Evolutionary conservation across 1,284 basidiomycete genomes (phyloP).

Genomic region (Cryptococcus maquisensis): DNA sequence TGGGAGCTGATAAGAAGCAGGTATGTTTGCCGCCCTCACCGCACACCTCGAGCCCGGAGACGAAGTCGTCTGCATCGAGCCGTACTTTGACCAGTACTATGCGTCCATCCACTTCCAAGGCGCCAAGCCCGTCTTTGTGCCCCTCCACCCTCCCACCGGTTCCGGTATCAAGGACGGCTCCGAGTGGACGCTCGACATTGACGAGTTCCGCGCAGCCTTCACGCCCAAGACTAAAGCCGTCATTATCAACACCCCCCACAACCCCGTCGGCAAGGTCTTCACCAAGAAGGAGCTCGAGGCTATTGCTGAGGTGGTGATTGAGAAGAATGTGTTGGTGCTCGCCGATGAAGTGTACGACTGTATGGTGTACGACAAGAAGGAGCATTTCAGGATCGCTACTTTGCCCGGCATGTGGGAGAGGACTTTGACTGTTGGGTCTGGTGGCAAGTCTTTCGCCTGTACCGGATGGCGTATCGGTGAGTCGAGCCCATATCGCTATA

Average conservation of each 20-base stretch:
- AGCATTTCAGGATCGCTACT: conserved; percentile 86
- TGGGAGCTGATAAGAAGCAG: conserved; percentile 48
- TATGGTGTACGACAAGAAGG: conserved; percentile 78
- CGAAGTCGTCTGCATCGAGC: conserved; percentile 98
- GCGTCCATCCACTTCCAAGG: conserved; percentile 89
- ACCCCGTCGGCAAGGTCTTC: conserved; percentile 95
- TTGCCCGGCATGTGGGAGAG: conserved; percentile 98
- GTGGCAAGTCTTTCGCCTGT: conserved; percentile 89
- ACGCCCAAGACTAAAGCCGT: conserved; percentile 86
- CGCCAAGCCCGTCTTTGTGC: conserved; percentile 88
- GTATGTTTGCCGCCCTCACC: conserved; percentile 82
- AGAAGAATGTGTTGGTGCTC: conserved; percentile 89
- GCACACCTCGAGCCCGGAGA: conserved; percentile 86
- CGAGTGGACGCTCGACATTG: conserved; percentile 82
- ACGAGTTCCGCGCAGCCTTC: conserved; percentile 76
- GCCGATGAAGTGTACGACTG: conserved; percentile 99
- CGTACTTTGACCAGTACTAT: conserved; percentile 95
- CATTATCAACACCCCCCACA: conserved; percentile 92
- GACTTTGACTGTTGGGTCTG: conserved; percentile 75
- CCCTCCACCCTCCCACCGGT: conserved; percentile 72
- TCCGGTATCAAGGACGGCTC: conserved; percentile 59
- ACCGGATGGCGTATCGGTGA: conserved; percentile 93
- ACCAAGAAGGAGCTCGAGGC: conserved; percentile 72
- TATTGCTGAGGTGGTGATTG: conserved; percentile 81
- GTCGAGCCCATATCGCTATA: conserved; percentile 5